Evolutionary conservation across 768 basidiomycete species (phyloP), one percentile per base, ranked within the genome.

Genomic region (Crucibulum laeve): DNA sequence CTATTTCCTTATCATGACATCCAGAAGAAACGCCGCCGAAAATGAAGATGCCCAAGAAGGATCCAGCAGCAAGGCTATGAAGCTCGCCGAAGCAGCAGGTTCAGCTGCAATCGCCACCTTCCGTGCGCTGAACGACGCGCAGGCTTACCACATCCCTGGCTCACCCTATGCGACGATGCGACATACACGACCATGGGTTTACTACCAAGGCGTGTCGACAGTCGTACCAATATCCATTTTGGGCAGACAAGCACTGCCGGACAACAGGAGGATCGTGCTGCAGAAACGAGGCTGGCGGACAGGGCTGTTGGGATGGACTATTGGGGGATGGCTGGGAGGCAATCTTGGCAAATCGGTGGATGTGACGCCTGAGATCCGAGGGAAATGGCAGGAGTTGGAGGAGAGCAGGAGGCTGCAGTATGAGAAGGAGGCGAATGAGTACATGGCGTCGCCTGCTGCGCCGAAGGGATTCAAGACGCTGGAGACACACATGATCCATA

Each of bases 111-210:
- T 23, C n/a, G n/a, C 10, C 14, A 24, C 25, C 14, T 40, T 40
- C 18, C 39, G n/a, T 25, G 39, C 39, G n/a, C 25, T 40, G 8
- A 40, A 23, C 39, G 25, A 26, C 14, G 22, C 39, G 11, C 13
- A 23, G 25, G 13, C 23, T 10, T 19, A 37, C 18, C 18, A 37
- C 19, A 19, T 21, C 3, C 35, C 14, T 21, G 5, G 19, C 11
- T 37, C 35, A 13, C 35, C 35, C 10, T 37, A 37, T 19, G 14
- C 35, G 10, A 37, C 35, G 10, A 37, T 37, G 3, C 35, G 35
- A n/a, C 35, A 37, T 19, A 37, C 35, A 7, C 14, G 35, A 37
- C 35, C 35, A 14, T 37, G 35, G 35, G 35, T 37, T 19, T 37
- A 37, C 6, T 37, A 37, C 19, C 11, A 19, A 10, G 35, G 35